phyloP scores from a whole-genome alignment of 2,329 filamentous ascomycete genomes.

The Neospermospora avenae region DNA sequence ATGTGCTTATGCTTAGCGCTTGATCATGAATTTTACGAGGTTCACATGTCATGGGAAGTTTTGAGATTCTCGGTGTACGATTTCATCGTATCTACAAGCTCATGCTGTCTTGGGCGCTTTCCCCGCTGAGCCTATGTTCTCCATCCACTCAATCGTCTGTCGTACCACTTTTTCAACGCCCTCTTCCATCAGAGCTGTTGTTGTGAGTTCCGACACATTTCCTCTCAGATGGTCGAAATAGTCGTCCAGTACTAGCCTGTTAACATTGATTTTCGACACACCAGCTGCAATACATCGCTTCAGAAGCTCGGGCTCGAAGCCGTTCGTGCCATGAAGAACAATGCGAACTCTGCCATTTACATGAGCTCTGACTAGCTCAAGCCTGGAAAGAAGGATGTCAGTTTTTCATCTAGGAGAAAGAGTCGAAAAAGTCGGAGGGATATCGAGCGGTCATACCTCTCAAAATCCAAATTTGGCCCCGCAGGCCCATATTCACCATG shows the following conservation, averaged over 20 bases:
- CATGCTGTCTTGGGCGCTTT: background rate
- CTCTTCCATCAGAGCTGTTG: slow-evolving; percentile 39
- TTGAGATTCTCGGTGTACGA: background rate
- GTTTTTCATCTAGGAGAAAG: background rate
- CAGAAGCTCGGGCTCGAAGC: slow-evolving; percentile 49
- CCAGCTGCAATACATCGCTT: slow-evolving; percentile 47
- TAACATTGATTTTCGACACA: slow-evolving; percentile 54
- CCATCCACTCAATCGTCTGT: slow-evolving; percentile 30
- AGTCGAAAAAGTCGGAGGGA: background rate
- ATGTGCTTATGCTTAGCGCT: too few species aligned
- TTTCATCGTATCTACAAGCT: background rate
- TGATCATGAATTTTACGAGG: too few species aligned
- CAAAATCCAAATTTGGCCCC: slow-evolving; percentile 41
- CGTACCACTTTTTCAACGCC: slow-evolving; percentile 41
- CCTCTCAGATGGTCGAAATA: slow-evolving; percentile 41
- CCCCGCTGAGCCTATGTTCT: slow-evolving; percentile 43
- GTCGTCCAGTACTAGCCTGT: slow-evolving; percentile 50
- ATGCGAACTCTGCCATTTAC: slow-evolving; percentile 42
- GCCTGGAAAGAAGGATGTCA: slow-evolving; percentile 19
- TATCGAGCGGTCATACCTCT: slow-evolving; percentile 33
- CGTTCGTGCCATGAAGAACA: slow-evolving; percentile 55
- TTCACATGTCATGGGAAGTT: background rate
- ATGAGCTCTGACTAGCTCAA: slow-evolving; percentile 37
- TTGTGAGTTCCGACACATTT: slow-evolving; percentile 33
- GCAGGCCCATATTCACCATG: slow-evolving; percentile 53